Evolutionary conservation across 176 grass and related monocot genomes (phyloP).

Genomic region (Zea mays): DNA sequence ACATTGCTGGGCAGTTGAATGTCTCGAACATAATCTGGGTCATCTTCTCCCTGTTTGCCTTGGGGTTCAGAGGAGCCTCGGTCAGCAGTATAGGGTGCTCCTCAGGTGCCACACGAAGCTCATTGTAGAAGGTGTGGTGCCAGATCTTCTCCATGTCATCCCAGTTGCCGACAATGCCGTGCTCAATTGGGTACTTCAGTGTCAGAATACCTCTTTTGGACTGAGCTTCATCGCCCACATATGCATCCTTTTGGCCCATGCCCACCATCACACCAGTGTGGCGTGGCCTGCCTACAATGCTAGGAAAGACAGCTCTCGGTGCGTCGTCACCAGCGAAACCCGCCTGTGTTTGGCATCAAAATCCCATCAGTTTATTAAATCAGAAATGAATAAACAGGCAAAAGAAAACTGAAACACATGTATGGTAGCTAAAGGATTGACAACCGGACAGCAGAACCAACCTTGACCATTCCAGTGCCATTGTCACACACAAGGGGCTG

Average conservation of each 20-base stretch:
- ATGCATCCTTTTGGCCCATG: slow-evolving; percentile 92
- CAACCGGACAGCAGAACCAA: slow-evolving; percentile 10
- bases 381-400: not conserved
- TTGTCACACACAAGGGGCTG: slow-evolving; percentile 88
- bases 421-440: not conserved
- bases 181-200: slow-evolving; percentile 85
- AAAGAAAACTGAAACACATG: not conserved
- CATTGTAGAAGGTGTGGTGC: slow-evolving; percentile 93
- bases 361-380: not conserved
- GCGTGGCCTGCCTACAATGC: slow-evolving; percentile 83
- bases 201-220: slow-evolving; percentile 89
- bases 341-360: slow-evolving; percentile 43
- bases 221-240: slow-evolving; percentile 87
- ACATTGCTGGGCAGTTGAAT: slow-evolving; percentile 79
- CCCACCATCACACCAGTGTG: slow-evolving; percentile 95
- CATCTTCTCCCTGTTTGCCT: slow-evolving; percentile 93
- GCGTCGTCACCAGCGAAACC: slow-evolving; percentile 93
- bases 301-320: slow-evolving; percentile 83
- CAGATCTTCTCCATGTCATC: slow-evolving; percentile 97
- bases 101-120: slow-evolving; percentile 80
- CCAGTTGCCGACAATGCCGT: slow-evolving; percentile 84
- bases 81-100: slow-evolving; percentile 83
- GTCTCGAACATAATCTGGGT: slow-evolving; percentile 97
- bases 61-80: slow-evolving; percentile 78
- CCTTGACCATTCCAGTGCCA: slow-evolving; percentile 95